Evolutionary conservation across 768 basidiomycete species (phyloP).

Genomic region (Russula sp.): DNA sequence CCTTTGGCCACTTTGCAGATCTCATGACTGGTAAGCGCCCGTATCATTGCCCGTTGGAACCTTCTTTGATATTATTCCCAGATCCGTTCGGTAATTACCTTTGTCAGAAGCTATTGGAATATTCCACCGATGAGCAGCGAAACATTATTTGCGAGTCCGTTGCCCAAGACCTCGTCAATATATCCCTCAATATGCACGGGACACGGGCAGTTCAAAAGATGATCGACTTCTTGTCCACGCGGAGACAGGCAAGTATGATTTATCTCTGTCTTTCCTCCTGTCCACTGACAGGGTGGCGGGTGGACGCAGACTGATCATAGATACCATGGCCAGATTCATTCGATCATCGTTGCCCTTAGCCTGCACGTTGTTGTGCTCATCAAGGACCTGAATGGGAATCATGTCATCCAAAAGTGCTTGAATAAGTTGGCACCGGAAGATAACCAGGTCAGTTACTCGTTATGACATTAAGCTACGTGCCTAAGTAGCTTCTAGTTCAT

Average conservation of each 20-base stretch:
- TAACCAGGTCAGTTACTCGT: slow-evolving; percentile 63
- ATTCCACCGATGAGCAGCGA: slow-evolving; percentile 94
- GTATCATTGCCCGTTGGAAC: neutral
- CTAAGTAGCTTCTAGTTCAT: slow-evolving; percentile 60
- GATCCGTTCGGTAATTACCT: slow-evolving; percentile 99
- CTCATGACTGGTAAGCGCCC: slow-evolving; percentile 80
- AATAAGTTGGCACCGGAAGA: slow-evolving; percentile 98
- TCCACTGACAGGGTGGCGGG: slow-evolving; percentile 41
- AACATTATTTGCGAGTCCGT: slow-evolving; percentile 97
- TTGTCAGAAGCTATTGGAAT: slow-evolving; percentile 96
- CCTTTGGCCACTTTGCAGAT: slow-evolving; percentile 94
- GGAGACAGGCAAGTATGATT: slow-evolving; percentile 70
- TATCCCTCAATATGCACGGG: slow-evolving; percentile 99
- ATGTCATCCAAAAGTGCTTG: slow-evolving; percentile 98
- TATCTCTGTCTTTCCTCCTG: slow-evolving; percentile 31
- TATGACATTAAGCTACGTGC: neutral
- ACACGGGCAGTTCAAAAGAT: slow-evolving; percentile 99
- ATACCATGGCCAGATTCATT: slow-evolving; percentile 89
- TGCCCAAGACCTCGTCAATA: slow-evolving; percentile 93
- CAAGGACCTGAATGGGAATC: slow-evolving; percentile 96
- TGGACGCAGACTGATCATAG: slow-evolving; percentile 65
- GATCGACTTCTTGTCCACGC: slow-evolving; percentile 97
- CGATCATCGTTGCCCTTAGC: slow-evolving; percentile 93
- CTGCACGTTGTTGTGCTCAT: slow-evolving; percentile 97
- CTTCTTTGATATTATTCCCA: slow-evolving; percentile 24